These are phyloP conservation scores for Daphne laureola DNA, from an alignment of 441 rosid species.

Conservation along the genomic window DNA sequence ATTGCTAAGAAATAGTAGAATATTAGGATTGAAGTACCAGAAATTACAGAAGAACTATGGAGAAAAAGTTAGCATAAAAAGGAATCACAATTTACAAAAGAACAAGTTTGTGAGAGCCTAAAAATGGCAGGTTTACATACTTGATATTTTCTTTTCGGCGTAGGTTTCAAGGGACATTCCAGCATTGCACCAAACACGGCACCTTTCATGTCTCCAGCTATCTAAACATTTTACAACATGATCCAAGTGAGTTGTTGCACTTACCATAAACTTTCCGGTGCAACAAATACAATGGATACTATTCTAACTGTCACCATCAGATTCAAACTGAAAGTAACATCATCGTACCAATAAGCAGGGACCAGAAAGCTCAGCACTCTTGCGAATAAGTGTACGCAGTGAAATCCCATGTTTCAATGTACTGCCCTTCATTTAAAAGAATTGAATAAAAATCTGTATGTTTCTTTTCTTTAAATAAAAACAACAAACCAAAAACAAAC, in stretches of 20 bases:
- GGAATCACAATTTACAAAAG: neutral
- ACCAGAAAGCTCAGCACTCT: slow-evolving; percentile 70
- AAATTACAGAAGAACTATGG: no score
- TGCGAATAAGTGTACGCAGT: slow-evolving; percentile 84
- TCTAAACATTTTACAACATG: slow-evolving; percentile 38
- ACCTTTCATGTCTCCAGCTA: slow-evolving; percentile 84
- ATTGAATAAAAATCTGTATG: slow-evolving; percentile 22
- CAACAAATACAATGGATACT: neutral
- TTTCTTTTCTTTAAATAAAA: no score
- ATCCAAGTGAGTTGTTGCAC: slow-evolving; percentile 5
- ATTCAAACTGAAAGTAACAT: slow-evolving; percentile 5
- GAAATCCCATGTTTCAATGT: slow-evolving; percentile 94
- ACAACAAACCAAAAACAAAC: slow-evolving; percentile 1
- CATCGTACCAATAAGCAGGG: slow-evolving; percentile 72
- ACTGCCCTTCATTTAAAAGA: slow-evolving; percentile 89
- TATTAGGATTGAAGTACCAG: no score
- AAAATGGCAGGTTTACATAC: slow-evolving; percentile 21
- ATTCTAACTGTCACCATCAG: neutral
- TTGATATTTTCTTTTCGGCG: slow-evolving; percentile 92
- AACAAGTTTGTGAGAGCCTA: slow-evolving; percentile 1
- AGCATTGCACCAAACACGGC: slow-evolving; percentile 80
- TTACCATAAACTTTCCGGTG: neutral
- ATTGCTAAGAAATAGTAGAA: slow-evolving; percentile 1
- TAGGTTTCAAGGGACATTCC: slow-evolving; percentile 75
- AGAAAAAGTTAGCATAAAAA: neutral